A percentile compares a stretch with the other conserved stretches of the same genome.
These are phyloP conservation scores for Nannizziopsis arthrosporioides DNA, from an alignment of 2,329 filamentous ascomycete genomes.

Conservation along the genomic window DNA sequence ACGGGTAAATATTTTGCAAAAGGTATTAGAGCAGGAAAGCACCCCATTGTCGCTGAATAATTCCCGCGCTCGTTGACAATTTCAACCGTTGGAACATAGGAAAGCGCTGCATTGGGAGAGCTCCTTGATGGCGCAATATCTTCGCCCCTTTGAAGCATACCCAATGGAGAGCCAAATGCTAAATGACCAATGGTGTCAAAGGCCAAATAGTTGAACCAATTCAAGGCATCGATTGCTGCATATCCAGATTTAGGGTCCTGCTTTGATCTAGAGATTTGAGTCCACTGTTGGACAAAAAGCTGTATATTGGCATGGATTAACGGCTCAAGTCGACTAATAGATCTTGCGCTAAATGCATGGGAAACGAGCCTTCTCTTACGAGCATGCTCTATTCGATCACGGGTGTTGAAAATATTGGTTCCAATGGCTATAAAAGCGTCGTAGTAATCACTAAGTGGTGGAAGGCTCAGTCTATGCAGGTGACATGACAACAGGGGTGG, in stretches of 20 bases:
- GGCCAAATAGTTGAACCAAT: constrained; percentile 66
- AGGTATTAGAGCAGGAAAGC: constrained; percentile 60
- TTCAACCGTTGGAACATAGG: constrained; percentile 68
- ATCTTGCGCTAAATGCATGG: constrained; percentile 77
- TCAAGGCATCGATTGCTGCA: constrained; percentile 58
- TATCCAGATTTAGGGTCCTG: constrained; percentile 41
- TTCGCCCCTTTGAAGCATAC: constrained; percentile 65
- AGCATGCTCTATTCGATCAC: constrained; percentile 68
- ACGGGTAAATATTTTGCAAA: constrained; percentile 72
- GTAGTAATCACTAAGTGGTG: constrained; percentile 59
- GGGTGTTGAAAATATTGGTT: constrained; percentile 79
- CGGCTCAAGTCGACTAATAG: constrained; percentile 71
- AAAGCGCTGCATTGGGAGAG: constrained; percentile 49
- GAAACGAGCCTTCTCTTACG: constrained; percentile 82
- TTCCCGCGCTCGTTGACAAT: constrained; percentile 81
- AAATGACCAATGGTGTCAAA: constrained; percentile 50
- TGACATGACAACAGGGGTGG: not conserved
- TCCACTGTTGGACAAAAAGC: constrained; percentile 61
- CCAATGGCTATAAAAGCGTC: constrained; percentile 82
- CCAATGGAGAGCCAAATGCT: constrained; percentile 66
- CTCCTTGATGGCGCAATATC: constrained; percentile 64
- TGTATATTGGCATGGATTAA: constrained; percentile 75
- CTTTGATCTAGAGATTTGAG: constrained; percentile 45
- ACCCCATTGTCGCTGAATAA: constrained; percentile 69
- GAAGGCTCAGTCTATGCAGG: not conserved